A percentile compares a stretch with the other conserved stretches of the same genome.
phyloP scores from a whole-genome alignment of 2,329 filamentous ascomycete species.

The Parastagonospora nodorum region DNA sequence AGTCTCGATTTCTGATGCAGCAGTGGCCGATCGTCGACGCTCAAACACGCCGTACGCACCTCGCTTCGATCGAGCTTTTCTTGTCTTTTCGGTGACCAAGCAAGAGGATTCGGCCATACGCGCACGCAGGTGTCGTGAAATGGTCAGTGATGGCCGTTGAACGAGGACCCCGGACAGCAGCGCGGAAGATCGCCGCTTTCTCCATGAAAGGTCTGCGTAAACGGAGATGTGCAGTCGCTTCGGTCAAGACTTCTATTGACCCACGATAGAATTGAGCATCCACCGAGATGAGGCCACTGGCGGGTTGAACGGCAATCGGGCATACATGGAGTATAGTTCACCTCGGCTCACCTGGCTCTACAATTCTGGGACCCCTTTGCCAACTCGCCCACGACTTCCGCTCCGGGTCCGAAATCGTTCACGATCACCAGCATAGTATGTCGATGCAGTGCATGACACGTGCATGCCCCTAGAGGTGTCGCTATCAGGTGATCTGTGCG shows the following conservation, averaged over 20 bases:
- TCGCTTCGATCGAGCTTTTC: slow-evolving; percentile 6
- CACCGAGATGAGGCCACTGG: neutral
- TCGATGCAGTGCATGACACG: slow-evolving; percentile 25
- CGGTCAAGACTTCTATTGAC: neutral
- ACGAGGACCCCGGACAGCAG: too few relatives aligned
- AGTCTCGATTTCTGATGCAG: slow-evolving; percentile 37
- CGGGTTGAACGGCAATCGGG: neutral
- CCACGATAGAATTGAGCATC: neutral
- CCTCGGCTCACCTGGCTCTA: neutral
- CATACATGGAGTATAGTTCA: neutral
- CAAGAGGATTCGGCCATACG: neutral
- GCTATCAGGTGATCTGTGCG: slow-evolving; percentile 12
- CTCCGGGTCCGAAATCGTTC: slow-evolving; percentile 7
- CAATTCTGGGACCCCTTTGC: neutral
- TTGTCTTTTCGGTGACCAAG: neutral
- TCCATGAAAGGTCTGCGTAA: too few relatives aligned
- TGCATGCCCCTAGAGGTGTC: slow-evolving; percentile 15
- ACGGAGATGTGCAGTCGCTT: neutral
- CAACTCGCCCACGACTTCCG: neutral
- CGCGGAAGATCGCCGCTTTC: too few relatives aligned
- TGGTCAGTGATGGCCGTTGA: neutral
- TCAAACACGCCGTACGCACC: slow-evolving; percentile 28
- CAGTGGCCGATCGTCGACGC: slow-evolving; percentile 37
- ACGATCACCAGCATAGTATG: slow-evolving; percentile 12
- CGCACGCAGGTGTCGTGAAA: neutral